Base-by-base conservation (phyloP, 2,329 filamentous ascomycete species). In the Diplocarpon mali region DNA sequence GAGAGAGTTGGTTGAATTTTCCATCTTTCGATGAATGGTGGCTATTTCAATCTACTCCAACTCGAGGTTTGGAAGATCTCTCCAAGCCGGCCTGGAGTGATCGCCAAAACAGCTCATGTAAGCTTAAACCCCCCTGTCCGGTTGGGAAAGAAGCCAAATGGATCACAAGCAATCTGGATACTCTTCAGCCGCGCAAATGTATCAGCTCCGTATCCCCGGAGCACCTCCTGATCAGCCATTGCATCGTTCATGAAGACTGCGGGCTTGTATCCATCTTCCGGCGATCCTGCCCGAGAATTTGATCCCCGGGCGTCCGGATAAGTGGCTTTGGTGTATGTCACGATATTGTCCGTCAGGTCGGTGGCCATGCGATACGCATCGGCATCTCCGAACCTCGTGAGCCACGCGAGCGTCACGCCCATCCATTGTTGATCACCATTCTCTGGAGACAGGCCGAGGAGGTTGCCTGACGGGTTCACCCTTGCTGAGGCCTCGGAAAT, bases 191-290 rank as follows among this genome's bases (percentile, higher is more conserved):
- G 51, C 6, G 47, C 55, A 51, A 59, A 62, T 7, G 53, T 57
- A 14, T 52, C 47, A 47, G 61, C 17, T 3, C 48, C 54, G 47
- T 57, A 57, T 36, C 61, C 41, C 38, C 57, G 8, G 50, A 54
- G 35, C 1, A 52, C 50, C 9, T 41, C 28, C 28, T 57, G 55
- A 45, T 65, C 60, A 15, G 49, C 53, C 51, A 57, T 58, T 1
- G 62, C 62, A 50, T 66, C 62, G 35, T 65, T 65, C 58, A 65
- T 60, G 32, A 63, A 61, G 1, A 56, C 47, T 9, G 59, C 57
- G 1, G 40, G 38, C 14, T 57, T 49, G 45, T 62, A 64, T 2
- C 46, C 12, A 50, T 53, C 30, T 45, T 45, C 14, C 38, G 43
- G 10, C 24, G 39, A n/a, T 34, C 44, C 47, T 13, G 45, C 42